phyloP scores from a whole-genome alignment of 1,284 basidiomycete species.

The Microbotryum lychnidis-dioicae region DNA sequence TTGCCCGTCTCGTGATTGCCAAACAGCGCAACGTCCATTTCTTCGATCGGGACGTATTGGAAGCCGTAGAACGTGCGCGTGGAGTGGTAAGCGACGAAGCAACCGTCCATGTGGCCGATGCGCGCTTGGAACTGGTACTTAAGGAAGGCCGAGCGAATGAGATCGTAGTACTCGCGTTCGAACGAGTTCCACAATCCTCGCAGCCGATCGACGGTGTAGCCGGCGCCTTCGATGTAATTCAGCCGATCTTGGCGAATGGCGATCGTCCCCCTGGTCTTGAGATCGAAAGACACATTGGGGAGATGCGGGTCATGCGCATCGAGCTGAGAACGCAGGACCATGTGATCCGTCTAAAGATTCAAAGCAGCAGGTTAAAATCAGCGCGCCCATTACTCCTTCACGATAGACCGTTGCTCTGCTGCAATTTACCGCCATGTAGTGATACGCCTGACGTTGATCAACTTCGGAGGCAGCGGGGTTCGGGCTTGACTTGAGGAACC shows the following conservation, averaged over 20 bases:
- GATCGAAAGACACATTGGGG: slow-evolving; percentile 85
- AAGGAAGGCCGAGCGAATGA: slow-evolving; percentile 85
- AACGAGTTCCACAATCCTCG: slow-evolving; percentile 60
- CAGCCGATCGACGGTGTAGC: slow-evolving; percentile 59
- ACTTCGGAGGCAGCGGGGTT: slow-evolving; percentile 39
- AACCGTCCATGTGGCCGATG: slow-evolving; percentile 96
- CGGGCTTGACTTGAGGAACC: slow-evolving; percentile 50
- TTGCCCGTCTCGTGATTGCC: slow-evolving; percentile 57
- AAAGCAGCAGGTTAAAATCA: neutral
- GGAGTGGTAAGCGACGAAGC: slow-evolving; percentile 92
- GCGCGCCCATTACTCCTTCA: neutral
- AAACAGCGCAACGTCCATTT: slow-evolving; percentile 79
- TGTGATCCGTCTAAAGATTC: slow-evolving; percentile 52
- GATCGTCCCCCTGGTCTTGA: slow-evolving; percentile 85
- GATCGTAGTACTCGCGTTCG: slow-evolving; percentile 83
- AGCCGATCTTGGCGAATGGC: slow-evolving; percentile 77
- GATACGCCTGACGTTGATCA: slow-evolving; percentile 54
- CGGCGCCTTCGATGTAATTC: slow-evolving; percentile 75
- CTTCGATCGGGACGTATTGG: slow-evolving; percentile 78
- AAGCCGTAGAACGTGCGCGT: slow-evolving; percentile 84
- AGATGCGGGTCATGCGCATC: slow-evolving; percentile 75
- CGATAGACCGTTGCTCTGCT: too few species aligned
- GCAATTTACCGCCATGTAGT: slow-evolving; percentile 62
- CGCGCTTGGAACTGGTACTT: slow-evolving; percentile 96
- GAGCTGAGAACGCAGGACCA: slow-evolving; percentile 91